Evolutionary conservation across 176 grass and related monocot species (phyloP).

Genomic region (Rhipidocladum racemiflorum): DNA sequence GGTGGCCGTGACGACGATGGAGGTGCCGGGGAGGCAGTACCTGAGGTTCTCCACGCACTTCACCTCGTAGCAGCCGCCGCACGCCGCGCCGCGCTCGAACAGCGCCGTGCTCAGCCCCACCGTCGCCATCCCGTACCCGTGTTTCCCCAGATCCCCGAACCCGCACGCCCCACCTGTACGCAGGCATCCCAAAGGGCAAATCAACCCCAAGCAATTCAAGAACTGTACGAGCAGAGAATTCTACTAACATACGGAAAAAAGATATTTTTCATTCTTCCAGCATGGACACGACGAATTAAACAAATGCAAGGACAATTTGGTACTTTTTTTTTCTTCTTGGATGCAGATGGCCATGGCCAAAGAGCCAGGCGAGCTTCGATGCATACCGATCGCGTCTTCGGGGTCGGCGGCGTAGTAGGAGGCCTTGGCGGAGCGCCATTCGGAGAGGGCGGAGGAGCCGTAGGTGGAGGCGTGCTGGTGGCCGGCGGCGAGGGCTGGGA

Average conservation of each 20-base stretch:
- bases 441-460: constrained; percentile 69
- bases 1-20: constrained; percentile 86
- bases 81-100: constrained; percentile 79
- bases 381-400: constrained; percentile 82
- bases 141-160: constrained; percentile 89
- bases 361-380: neutral
- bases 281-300: neutral
- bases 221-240: constrained; percentile 24
- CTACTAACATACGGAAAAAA: constrained; percentile 8
- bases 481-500: constrained; percentile 35
- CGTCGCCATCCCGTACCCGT: constrained; percentile 91
- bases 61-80: constrained; percentile 97
- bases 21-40: constrained; percentile 91
- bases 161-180: constrained; percentile 85
- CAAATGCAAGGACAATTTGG: neutral
- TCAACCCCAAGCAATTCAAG: neutral
- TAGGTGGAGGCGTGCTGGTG: constrained; percentile 55
- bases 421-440: constrained; percentile 87
- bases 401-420: constrained; percentile 96
- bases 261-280: neutral
- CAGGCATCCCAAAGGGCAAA: constrained; percentile 5
- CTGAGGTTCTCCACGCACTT: constrained; percentile 83
- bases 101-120: constrained; percentile 85
- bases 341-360: constrained; percentile 6
- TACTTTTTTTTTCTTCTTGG: neutral